Conservation (phyloP, 306 rosid genomes). For the Cucurbita moschata region DNA sequence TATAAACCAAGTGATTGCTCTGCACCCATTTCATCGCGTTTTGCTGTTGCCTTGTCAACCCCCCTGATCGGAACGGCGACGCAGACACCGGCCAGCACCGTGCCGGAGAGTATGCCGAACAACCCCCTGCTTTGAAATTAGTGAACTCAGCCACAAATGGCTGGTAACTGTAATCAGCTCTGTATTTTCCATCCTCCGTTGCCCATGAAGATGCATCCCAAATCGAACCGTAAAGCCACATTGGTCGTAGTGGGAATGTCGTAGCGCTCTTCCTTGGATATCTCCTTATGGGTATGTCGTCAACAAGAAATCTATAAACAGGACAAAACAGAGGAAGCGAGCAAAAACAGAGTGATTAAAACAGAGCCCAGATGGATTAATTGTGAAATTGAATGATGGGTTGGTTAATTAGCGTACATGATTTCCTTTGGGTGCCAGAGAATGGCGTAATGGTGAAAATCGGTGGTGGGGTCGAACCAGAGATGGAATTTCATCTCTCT, state of each 20-base stretch:
- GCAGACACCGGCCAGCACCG: constrained; percentile 64
- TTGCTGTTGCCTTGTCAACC: constrained; percentile 44
- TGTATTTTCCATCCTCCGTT: constrained; percentile 92
- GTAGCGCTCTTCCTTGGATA: constrained; percentile 54
- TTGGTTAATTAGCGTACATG: constrained; percentile 33
- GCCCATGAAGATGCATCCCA: constrained; percentile 99
- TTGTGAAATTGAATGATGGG: background rate
- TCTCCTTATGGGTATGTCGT: constrained; percentile 91
- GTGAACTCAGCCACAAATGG: constrained; percentile 72
- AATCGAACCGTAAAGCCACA: constrained; percentile 95
- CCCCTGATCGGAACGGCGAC: constrained; percentile 70
- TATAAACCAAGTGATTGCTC: constrained; percentile 54
- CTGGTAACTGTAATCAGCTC: constrained; percentile 79
- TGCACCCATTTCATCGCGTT: constrained; percentile 82
- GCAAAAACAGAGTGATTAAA: background rate
- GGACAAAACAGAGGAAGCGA: background rate
- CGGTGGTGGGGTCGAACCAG: constrained; percentile 85
- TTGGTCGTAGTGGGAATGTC: constrained; percentile 79
- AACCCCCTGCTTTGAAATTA: constrained; percentile 71
- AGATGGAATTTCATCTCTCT: constrained; percentile 93
- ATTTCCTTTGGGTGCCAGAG: constrained; percentile 77
- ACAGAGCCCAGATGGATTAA: background rate
- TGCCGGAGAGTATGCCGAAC: constrained; percentile 54
- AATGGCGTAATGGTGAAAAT: constrained; percentile 85
- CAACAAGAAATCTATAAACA: constrained; percentile 62